Percentiles rank a stretch among this genome's conserved stretches.
Evolutionary conservation across 495 filamentous ascomycete genomes (phyloP).

Genomic region (Trichoderma erinaceum): DNA sequence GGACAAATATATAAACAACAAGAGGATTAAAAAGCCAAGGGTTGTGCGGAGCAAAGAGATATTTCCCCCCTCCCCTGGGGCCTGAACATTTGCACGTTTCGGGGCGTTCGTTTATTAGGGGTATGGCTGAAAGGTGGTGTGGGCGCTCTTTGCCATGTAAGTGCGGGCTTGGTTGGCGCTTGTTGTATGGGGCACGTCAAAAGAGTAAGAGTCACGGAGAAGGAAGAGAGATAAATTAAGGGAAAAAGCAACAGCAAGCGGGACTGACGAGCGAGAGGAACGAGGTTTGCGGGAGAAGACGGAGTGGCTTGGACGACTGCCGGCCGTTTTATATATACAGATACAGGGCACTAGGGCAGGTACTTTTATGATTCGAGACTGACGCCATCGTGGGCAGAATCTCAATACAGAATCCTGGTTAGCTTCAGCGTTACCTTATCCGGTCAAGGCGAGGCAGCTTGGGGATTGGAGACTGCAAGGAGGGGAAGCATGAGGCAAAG

Average conservation of each 20-base stretch:
- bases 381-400: slow-evolving; percentile 10
- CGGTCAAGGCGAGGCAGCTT: neutral
- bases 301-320: neutral
- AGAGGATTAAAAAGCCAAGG: neutral
- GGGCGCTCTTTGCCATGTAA: neutral
- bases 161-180: slow-evolving; percentile 12
- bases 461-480: neutral
- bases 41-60: neutral
- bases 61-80: slow-evolving; percentile 7
- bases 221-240: neutral
- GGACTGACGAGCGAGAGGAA: neutral
- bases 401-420: neutral
- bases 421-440: neutral
- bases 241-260: neutral
- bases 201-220: neutral
- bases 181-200: slow-evolving; percentile 13
- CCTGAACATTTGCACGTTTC: neutral
- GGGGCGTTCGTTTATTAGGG: slow-evolving; percentile 7
- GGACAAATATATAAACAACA: neutral
- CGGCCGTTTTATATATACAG: neutral
- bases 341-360: slow-evolving; percentile 1
- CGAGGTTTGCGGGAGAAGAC: neutral
- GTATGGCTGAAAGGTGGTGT: slow-evolving; percentile 7
- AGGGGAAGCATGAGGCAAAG: neutral
- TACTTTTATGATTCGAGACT: slow-evolving; percentile 4